Conservation (phyloP, 1,139 yeast species). For the Oligophagozyma castellii region DNA sequence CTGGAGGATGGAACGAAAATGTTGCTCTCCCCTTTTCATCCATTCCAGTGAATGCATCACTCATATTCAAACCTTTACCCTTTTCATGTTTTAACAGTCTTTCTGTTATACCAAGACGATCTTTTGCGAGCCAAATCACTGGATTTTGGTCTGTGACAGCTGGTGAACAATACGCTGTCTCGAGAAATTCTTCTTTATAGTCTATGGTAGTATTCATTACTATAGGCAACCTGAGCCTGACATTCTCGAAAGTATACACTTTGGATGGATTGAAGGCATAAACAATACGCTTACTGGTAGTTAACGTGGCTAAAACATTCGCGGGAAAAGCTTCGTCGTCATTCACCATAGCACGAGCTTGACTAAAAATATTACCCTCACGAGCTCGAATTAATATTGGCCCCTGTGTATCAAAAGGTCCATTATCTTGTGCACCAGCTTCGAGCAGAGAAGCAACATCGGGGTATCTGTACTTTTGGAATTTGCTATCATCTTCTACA, state of each 20-base stretch:
- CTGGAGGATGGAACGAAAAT: slow-evolving; percentile 55
- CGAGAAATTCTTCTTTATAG: slow-evolving; percentile 25
- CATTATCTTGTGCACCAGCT: slow-evolving; percentile 5
- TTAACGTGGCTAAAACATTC: slow-evolving; percentile 7
- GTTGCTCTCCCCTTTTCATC: slow-evolving; percentile 40
- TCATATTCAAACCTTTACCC: slow-evolving; percentile 38
- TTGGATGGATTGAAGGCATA: slow-evolving; percentile 26
- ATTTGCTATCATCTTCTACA: slow-evolving; percentile 16
- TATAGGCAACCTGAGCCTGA: slow-evolving; percentile 25
- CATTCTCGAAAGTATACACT: slow-evolving; percentile 22
- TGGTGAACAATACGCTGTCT: slow-evolving; percentile 52
- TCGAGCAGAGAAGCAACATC: slow-evolving; percentile 8
- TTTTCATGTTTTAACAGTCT: slow-evolving; percentile 45
- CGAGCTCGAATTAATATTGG: slow-evolving; percentile 12
- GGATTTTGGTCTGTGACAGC: slow-evolving; percentile 48
- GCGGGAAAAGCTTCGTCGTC: slow-evolving; percentile 14
- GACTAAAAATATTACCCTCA: slow-evolving; percentile 16
- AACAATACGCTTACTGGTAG: slow-evolving; percentile 17
- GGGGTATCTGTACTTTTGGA: slow-evolving; percentile 14
- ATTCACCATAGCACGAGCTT: slow-evolving; percentile 12
- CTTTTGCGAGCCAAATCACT: slow-evolving; percentile 56
- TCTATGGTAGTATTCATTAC: slow-evolving; percentile 25
- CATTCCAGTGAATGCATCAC: slow-evolving; percentile 42
- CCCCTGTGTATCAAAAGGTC: slow-evolving; percentile 6
- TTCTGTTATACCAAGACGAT: slow-evolving; percentile 54